phyloP scores from a whole-genome alignment of 164 flowering plant species.

The Stephania yunnanensis region DNA sequence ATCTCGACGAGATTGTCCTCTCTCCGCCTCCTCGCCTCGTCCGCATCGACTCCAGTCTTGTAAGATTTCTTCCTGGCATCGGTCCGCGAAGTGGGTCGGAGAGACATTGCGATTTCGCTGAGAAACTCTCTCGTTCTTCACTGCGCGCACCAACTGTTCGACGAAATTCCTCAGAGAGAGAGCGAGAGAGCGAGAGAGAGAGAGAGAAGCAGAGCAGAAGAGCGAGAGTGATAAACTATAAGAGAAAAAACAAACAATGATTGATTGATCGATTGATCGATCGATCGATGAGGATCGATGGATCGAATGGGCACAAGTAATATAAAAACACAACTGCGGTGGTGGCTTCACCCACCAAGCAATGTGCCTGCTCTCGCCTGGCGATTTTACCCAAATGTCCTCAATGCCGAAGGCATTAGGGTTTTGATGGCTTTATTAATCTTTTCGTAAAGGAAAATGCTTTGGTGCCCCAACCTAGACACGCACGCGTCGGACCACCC shows the following conservation, averaged over 20 bases:
- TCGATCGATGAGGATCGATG: no score
- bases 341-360: not conserved
- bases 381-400: not conserved
- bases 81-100: constrained; percentile 55
- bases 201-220: not conserved
- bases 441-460: no score
- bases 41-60: constrained; percentile 75
- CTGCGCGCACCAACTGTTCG: not conserved
- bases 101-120: constrained; percentile 29
- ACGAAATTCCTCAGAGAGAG: not conserved
- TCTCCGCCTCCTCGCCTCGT: constrained; percentile 69
- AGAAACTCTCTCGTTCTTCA: not conserved
- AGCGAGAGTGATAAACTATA: not conserved
- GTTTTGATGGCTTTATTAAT: not conserved
- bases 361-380: not conserved
- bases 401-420: not conserved
- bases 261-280: not conserved
- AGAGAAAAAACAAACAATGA: not conserved
- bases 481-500: no score
- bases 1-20: constrained; percentile 86
- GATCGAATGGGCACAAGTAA: not conserved
- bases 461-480: no score
- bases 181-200: not conserved
- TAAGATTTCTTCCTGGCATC: constrained; percentile 68
- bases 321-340: not conserved